Percentiles rank a stretch among this genome's conserved stretches.
phyloP scores from a whole-genome alignment of 331 rosid genomes.

The Acacia concinna region DNA sequence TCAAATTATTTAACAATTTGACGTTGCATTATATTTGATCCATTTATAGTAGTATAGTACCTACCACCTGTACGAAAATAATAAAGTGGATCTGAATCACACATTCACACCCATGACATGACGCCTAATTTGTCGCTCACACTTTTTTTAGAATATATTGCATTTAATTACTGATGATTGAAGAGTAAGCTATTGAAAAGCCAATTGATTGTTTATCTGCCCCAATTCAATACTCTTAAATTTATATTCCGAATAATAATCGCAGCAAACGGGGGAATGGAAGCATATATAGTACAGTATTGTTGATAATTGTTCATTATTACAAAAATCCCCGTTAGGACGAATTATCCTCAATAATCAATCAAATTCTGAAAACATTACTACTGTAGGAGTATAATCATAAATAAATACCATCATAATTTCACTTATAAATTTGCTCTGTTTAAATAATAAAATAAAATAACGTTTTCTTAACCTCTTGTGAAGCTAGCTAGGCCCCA shows the following conservation, averaged over 20 bases:
- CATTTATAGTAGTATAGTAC: too few species aligned
- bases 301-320: background rate
- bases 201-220: background rate
- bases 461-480: background rate
- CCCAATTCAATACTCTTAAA: background rate
- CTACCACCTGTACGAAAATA: too few species aligned
- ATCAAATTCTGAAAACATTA: background rate
- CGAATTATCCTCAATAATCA: background rate
- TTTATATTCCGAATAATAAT: background rate
- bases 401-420: too few species aligned
- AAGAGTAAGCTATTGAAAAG: background rate
- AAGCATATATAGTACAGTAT: too few species aligned
- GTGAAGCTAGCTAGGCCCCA: background rate
- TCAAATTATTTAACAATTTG: too few species aligned
- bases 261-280: background rate
- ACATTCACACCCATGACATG: too few species aligned
- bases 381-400: too few species aligned
- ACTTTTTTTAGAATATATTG: too few species aligned
- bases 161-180: background rate
- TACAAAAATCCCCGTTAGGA: too few species aligned
- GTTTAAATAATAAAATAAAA: too few species aligned
- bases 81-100: too few species aligned
- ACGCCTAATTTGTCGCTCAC: background rate
- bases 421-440: background rate
- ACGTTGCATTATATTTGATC: too few species aligned